Evolutionary conservation across 23 red algal species (phyloP), one percentile per base, ranked within the genome.

Genomic region (Gracilaria caudata): DNA sequence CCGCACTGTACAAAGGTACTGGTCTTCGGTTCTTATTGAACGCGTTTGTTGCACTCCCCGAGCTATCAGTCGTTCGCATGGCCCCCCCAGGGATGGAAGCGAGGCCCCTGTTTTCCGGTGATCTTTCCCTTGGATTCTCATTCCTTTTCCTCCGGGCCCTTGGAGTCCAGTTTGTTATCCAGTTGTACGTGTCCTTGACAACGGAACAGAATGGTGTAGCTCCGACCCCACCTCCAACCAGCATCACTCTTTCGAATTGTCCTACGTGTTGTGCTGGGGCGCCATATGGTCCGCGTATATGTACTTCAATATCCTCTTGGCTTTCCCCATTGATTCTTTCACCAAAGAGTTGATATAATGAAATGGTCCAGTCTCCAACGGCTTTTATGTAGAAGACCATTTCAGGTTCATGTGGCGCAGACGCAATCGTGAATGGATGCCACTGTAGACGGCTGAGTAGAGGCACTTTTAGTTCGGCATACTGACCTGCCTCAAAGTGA

Each of bases 351-450:
- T 91, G 64, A 33, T 87, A 91, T 25, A 96, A 64, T n/a, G 68
- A 75, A 64, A 81, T 79, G 4, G 89, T 92, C 94, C 94, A 96
- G 61, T 96, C 83, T 33, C 94, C 94, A 39, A 86, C 79, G 20
- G 81, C 83, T 79, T 96, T 96, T 76, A 96, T 92, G 77, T 90
- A 92, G 51, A 96, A 93, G 37, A 82, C 70, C 70, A 96, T 83
- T 36, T 89, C 80, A 28, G 82, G 41, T 32, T 96, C 94, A 81
- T 92, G 81, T 21, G 94, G 94, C 46, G 81, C 78, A 20, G 84
- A 90, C 16, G 88, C 88, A 29, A 92, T 92, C 16, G 88, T 93
- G 45, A 96, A 90, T 0, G 94, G 94, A 68, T 96, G 94, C 89
- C 90, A 96, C 51, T 96, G 89, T 24, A 89, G 76, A 65, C 66